phyloP scores from a whole-genome alignment of 345 rosid species.

The Arabis alpina region DNA sequence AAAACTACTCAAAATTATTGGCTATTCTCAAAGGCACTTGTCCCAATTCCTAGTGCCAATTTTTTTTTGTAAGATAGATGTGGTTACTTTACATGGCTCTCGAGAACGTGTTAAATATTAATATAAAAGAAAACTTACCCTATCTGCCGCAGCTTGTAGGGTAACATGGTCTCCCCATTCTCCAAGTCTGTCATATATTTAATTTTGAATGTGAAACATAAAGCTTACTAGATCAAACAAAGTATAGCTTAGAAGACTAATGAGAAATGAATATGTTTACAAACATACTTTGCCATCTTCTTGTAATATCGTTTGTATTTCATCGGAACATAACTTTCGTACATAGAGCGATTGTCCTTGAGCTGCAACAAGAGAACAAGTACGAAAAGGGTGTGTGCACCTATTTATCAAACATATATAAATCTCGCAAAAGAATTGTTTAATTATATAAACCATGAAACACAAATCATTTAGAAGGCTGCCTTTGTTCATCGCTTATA shows the following conservation, averaged over 20 bases:
- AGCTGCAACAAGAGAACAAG: slow-evolving; percentile 56
- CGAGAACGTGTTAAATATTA: background rate
- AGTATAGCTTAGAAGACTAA: slow-evolving; percentile 8
- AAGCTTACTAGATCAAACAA: slow-evolving; percentile 1
- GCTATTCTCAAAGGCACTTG: slow-evolving; percentile 3
- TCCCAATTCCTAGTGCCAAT: background rate
- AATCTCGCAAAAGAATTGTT: slow-evolving; percentile 6
- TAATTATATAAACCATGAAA: too few relatives aligned
- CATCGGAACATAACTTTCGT: slow-evolving; percentile 94
- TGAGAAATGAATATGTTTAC: slow-evolving; percentile 26
- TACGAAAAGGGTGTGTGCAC: slow-evolving; percentile 28
- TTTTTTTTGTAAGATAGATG: background rate
- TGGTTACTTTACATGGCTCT: slow-evolving; percentile 21
- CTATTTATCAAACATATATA: slow-evolving; percentile 3
- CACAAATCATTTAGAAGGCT: background rate
- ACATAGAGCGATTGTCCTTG: slow-evolving; percentile 64
- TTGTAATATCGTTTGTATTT: slow-evolving; percentile 84
- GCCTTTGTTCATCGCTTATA: slow-evolving; percentile 17
- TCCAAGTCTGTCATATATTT: slow-evolving; percentile 59
- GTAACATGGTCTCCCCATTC: slow-evolving; percentile 99
- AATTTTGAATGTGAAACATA: slow-evolving; percentile 17
- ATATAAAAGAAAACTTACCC: slow-evolving; percentile 52
- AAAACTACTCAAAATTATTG: slow-evolving; percentile 20
- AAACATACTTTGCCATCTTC: slow-evolving; percentile 85
- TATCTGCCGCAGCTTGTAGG: slow-evolving; percentile 96